These are phyloP conservation scores for Fusarium globosum DNA, from an alignment of 2,329 filamentous ascomycete genomes.

Conservation along the genomic window DNA sequence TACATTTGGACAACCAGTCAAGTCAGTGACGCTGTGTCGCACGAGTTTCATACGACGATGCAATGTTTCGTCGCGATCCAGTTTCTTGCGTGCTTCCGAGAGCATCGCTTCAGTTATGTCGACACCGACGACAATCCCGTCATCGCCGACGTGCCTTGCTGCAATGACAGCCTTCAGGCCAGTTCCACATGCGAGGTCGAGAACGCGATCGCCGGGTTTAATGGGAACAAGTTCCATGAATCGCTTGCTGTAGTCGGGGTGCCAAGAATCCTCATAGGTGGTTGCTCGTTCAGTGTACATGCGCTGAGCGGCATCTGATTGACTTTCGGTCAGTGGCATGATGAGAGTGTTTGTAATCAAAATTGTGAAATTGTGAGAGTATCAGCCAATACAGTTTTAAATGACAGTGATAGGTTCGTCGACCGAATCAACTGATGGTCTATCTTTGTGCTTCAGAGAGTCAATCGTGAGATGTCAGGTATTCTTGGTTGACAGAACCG, in stretches of 20 bases:
- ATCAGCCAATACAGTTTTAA: background rate
- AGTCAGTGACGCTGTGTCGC: conserved; percentile 45
- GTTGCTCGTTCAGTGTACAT: conserved; percentile 49
- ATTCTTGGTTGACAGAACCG: background rate
- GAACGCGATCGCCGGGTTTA: conserved; percentile 42
- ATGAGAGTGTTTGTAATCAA: background rate
- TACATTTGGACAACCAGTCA: conserved; percentile 36
- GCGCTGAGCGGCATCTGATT: conserved; percentile 37
- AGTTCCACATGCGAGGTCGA: conserved; percentile 51
- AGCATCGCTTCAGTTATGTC: conserved; percentile 50
- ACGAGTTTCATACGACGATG: conserved; percentile 40
- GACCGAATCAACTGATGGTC: background rate
- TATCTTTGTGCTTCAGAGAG: background rate
- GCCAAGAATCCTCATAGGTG: conserved; percentile 50
- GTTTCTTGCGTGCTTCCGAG: conserved; percentile 40
- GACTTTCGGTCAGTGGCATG: conserved; percentile 20
- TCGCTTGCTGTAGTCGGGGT: conserved; percentile 47
- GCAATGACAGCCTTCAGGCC: conserved; percentile 48
- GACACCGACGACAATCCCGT: conserved; percentile 47
- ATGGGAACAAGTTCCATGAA: conserved; percentile 45
- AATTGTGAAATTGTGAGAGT: background rate
- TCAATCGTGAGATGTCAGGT: background rate
- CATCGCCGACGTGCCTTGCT: conserved; percentile 41
- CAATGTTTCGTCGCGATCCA: conserved; percentile 24
- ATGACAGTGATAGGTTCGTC: background rate